phyloP scores from a whole-genome alignment of 495 filamentous ascomycete genomes.

The Umbilicaria muhlenbergii region DNA sequence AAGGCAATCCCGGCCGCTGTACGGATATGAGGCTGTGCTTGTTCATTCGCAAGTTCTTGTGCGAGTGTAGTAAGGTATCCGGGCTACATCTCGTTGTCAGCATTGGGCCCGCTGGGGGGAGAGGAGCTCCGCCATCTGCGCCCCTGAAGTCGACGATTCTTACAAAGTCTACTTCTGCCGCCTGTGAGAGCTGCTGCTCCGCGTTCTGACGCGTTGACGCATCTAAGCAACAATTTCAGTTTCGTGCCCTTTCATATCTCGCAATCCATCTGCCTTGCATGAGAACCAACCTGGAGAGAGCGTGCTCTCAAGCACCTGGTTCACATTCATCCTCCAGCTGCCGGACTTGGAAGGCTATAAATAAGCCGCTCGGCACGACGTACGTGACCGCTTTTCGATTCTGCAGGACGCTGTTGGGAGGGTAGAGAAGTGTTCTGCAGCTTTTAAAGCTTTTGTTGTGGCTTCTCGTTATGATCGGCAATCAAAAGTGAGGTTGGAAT shows the following conservation, averaged over 20 bases:
- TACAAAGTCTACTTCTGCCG: slow-evolving; percentile 90
- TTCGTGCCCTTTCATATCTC: slow-evolving; percentile 7
- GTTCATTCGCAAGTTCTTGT: slow-evolving; percentile 84
- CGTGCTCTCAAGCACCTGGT: slow-evolving; percentile 79
- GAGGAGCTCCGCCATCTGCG: not conserved
- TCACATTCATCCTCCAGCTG: slow-evolving; percentile 50
- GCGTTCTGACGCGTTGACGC: slow-evolving; percentile 73
- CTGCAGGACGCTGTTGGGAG: too few species aligned
- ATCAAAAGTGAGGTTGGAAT: not conserved
- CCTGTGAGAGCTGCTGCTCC: slow-evolving; percentile 84
- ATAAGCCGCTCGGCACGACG: too few species aligned
- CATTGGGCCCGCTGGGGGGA: not conserved
- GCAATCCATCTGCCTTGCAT: slow-evolving; percentile 1
- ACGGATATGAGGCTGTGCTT: slow-evolving; percentile 65
- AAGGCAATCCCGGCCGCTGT: slow-evolving; percentile 86
- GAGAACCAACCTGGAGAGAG: slow-evolving; percentile 62
- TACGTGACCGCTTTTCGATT: too few species aligned
- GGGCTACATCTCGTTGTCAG: slow-evolving; percentile 37
- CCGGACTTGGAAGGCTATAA: not conserved
- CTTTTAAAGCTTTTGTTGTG: too few species aligned
- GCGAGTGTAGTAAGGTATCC: slow-evolving; percentile 82
- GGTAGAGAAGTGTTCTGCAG: too few species aligned
- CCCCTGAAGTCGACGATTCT: slow-evolving; percentile 22
- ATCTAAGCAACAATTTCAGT: slow-evolving; percentile 41
- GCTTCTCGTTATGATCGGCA: too few species aligned